Percentiles rank a stretch among this genome's conserved stretches.
Evolutionary conservation across 352 stramenopile genomes (phyloP).

Genomic region (Phytophthora sojae): DNA sequence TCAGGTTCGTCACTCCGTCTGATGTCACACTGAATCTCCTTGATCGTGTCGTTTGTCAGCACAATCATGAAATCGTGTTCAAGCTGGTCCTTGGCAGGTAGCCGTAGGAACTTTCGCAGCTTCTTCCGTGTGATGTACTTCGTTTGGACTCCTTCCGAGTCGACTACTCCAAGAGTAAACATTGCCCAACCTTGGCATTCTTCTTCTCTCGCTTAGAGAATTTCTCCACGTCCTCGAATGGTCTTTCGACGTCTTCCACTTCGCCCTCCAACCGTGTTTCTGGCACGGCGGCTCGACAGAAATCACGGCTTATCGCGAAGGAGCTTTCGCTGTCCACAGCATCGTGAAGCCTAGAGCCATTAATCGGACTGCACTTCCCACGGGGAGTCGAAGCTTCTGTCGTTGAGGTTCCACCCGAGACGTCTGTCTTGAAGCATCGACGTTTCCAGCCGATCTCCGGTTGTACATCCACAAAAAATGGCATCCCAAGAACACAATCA

Average conservation of each 20-base stretch:
- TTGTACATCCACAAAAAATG: constrained; percentile 8
- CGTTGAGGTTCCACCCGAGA: background rate
- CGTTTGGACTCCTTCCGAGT: background rate
- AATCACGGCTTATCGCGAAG: too few species aligned
- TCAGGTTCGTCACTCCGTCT: background rate
- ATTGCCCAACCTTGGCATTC: constrained; percentile 1
- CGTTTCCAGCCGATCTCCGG: constrained; percentile 4
- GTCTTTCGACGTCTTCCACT: too few species aligned
- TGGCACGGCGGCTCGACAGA: too few species aligned
- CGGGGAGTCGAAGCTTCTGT: background rate
- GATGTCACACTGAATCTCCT: background rate
- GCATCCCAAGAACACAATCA: constrained; percentile 5
- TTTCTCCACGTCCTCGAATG: constrained; percentile 2
- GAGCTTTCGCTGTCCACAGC: too few species aligned
- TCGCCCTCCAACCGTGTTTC: too few species aligned
- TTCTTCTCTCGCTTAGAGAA: constrained; percentile 13
- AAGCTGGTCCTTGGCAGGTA: background rate
- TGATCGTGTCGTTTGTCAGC: too few species aligned
- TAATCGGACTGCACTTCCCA: too few species aligned
- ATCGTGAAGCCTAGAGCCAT: too few species aligned
- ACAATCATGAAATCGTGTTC: too few species aligned
- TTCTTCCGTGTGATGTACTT: background rate
- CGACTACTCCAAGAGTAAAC: background rate
- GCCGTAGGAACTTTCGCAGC: background rate
- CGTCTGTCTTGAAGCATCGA: constrained; percentile 4